Evolutionary conservation across 1,284 basidiomycete species (phyloP).

Genomic region (Apiotrichum mycotoxinovorans): DNA sequence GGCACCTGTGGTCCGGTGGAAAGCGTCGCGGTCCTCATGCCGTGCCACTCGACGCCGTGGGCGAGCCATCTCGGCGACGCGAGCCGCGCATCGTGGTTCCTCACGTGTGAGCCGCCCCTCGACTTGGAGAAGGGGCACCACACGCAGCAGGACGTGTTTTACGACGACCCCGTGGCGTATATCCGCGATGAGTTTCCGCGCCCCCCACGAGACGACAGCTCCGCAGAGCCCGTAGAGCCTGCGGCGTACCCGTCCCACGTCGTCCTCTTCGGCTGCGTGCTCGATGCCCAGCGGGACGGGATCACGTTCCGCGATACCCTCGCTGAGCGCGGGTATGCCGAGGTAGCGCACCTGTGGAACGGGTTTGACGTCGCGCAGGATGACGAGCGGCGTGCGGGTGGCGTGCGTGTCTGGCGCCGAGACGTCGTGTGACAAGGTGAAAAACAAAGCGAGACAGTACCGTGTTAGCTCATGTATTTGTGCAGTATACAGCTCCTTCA

Average conservation of each 20-base stretch:
- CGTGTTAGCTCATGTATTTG: neutral
- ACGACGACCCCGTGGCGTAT: constrained; percentile 66
- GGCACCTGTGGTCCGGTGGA: constrained; percentile 25
- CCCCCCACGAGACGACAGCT: constrained; percentile 52
- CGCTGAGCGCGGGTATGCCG: constrained; percentile 60
- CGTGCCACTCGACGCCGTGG: constrained; percentile 97
- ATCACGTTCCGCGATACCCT: constrained; percentile 55
- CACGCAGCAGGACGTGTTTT: constrained; percentile 84
- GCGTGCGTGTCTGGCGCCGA: constrained; percentile 54
- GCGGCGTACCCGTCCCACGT: constrained; percentile 63
- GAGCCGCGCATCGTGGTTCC: constrained; percentile 62
- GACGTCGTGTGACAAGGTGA: neutral
- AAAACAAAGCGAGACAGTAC: neutral
- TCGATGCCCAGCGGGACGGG: constrained; percentile 49
- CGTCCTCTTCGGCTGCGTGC: constrained; percentile 71
- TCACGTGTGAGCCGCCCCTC: constrained; percentile 88
- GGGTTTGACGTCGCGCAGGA: constrained; percentile 68
- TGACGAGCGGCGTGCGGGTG: constrained; percentile 69
- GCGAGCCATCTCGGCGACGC: constrained; percentile 72
- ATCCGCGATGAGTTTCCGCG: constrained; percentile 60
- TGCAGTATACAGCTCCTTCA: too few species aligned
- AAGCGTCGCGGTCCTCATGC: constrained; percentile 82
- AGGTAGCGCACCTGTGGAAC: constrained; percentile 60
- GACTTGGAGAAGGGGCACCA: constrained; percentile 53
- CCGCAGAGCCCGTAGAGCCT: neutral